These are phyloP conservation scores for Ustilago loliicola DNA, from an alignment of 1,284 basidiomycete species.

Conservation along the genomic window DNA sequence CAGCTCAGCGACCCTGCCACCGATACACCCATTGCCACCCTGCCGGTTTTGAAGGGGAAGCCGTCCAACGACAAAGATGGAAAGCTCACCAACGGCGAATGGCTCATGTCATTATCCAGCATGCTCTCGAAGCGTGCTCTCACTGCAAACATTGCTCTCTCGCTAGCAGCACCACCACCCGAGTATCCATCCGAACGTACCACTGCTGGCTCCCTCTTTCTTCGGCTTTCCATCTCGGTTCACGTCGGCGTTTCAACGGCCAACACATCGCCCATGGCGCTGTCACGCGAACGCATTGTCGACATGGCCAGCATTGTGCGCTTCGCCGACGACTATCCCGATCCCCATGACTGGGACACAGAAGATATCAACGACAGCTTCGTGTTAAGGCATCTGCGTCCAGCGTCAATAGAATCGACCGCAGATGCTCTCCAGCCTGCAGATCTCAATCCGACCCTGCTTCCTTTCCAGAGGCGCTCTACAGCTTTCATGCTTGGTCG, in stretches of 20 bases:
- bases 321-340: slow-evolving; percentile 28
- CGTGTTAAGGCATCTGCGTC: slow-evolving; percentile 33
- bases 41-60: slow-evolving; percentile 28
- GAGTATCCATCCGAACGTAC: slow-evolving; percentile 16
- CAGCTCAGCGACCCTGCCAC: slow-evolving; percentile 8
- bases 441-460: slow-evolving; percentile 47
- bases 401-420: not conserved
- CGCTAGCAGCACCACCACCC: slow-evolving; percentile 11
- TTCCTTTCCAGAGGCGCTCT: slow-evolving; percentile 64
- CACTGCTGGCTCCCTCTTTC: slow-evolving; percentile 36
- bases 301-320: slow-evolving; percentile 44
- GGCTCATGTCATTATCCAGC: slow-evolving; percentile 28
- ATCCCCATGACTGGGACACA: not conserved
- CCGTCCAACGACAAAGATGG: not conserved
- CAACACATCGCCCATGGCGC: not conserved
- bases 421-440: slow-evolving; percentile 51
- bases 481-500: slow-evolving; percentile 62
- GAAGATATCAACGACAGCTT: slow-evolving; percentile 45
- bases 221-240: slow-evolving; percentile 30
- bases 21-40: slow-evolving; percentile 2
- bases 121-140: slow-evolving; percentile 10
- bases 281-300: slow-evolving; percentile 16
- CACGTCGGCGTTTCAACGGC: slow-evolving; percentile 8
- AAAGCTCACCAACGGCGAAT: slow-evolving; percentile 42
- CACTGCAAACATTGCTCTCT: slow-evolving; percentile 7